Evolutionary conservation across 2,329 filamentous ascomycete genomes (phyloP).

Genomic region (Conoideocrella luteorostrata): DNA sequence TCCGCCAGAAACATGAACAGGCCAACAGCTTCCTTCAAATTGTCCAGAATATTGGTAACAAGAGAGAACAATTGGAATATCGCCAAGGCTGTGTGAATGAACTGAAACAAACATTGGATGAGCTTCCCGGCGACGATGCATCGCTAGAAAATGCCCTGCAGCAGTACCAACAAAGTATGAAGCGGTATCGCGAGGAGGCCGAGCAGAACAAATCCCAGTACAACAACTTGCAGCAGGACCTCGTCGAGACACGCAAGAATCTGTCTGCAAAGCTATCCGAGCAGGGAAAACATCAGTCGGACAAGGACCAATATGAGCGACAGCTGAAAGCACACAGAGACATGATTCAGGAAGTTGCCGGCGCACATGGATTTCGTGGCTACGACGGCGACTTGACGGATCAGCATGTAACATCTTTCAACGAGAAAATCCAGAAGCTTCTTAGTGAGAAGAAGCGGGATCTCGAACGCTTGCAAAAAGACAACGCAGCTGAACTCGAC

Average conservation of each 20-base stretch:
- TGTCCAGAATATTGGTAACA: slow-evolving; percentile 68
- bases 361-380: slow-evolving; percentile 71
- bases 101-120: slow-evolving; percentile 64
- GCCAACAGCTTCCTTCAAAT: slow-evolving; percentile 69
- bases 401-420: slow-evolving; percentile 66
- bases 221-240: slow-evolving; percentile 50
- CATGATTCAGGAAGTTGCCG: slow-evolving; percentile 72
- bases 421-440: slow-evolving; percentile 68
- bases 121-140: slow-evolving; percentile 72
- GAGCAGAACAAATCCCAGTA: slow-evolving; percentile 59
- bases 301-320: slow-evolving; percentile 80
- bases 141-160: slow-evolving; percentile 65
- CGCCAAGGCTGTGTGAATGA: slow-evolving; percentile 65
- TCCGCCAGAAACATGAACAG: slow-evolving; percentile 62
- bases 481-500: slow-evolving; percentile 68
- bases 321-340: slow-evolving; percentile 65
- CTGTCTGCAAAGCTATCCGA: slow-evolving; percentile 53
- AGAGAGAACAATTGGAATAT: slow-evolving; percentile 66
- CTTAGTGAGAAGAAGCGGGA: slow-evolving; percentile 72
- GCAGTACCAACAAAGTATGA: slow-evolving; percentile 71
- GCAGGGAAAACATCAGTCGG: slow-evolving; percentile 72
- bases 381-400: slow-evolving; percentile 77
- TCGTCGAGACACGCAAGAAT: slow-evolving; percentile 37
- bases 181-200: slow-evolving; percentile 57
- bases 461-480: slow-evolving; percentile 66